A percentile compares a stretch with the other conserved stretches of the same genome.
Evolutionary conservation across 352 stramenopile species (phyloP).

Genomic region (Globisporangium radiosum): DNA sequence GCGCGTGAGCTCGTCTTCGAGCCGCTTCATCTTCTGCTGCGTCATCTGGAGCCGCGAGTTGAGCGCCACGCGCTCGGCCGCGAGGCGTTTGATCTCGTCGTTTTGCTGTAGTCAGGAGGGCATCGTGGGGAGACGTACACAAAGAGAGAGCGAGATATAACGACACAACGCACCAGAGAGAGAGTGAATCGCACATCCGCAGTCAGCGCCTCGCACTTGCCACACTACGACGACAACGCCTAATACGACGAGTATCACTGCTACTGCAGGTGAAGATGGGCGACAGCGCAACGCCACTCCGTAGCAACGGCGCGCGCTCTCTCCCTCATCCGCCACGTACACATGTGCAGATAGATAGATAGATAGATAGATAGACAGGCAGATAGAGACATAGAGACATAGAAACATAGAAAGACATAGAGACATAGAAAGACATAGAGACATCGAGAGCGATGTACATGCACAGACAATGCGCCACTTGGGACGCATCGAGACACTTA

Average conservation of each 20-base stretch:
- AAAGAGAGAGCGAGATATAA: neutral
- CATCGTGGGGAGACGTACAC: neutral
- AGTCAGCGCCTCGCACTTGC: too few relatives aligned
- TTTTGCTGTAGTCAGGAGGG: slow-evolving; percentile 23
- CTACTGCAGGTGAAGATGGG: too few relatives aligned
- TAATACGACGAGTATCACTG: too few relatives aligned
- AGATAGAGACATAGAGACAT: neutral
- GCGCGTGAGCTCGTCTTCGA: slow-evolving; percentile 55
- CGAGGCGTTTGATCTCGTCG: slow-evolving; percentile 48
- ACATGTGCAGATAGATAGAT: neutral
- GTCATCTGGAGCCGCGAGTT: slow-evolving; percentile 38
- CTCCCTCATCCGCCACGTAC: too few relatives aligned
- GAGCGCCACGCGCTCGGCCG: slow-evolving; percentile 34
- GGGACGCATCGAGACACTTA: slow-evolving; percentile 10
- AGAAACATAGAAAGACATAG: neutral
- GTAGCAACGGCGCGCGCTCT: too few relatives aligned
- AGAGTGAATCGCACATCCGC: neutral
- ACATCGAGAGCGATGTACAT: slow-evolving; percentile 10
- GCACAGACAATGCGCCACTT: slow-evolving; percentile 13
- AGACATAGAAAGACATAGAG: neutral
- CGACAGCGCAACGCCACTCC: too few relatives aligned
- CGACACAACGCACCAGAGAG: neutral
- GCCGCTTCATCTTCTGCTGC: slow-evolving; percentile 43
- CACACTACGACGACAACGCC: too few relatives aligned
- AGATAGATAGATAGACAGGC: neutral